Percentiles rank a stretch among this genome's conserved stretches.
Conservation (phyloP, 1,139 yeast genomes). For the Debaryomyces nepalensis region DNA sequence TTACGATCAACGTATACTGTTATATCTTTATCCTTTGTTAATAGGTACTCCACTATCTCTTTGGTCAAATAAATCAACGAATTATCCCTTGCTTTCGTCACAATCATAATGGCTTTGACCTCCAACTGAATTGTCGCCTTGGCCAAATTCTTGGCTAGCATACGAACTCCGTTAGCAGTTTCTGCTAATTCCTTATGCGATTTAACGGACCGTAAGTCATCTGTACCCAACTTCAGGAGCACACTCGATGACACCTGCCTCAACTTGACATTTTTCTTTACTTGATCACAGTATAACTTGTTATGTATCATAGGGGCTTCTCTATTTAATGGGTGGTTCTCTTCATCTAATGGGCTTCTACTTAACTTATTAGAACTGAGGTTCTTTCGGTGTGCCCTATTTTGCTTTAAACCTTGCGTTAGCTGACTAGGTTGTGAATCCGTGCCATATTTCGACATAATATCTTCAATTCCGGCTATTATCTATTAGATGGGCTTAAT, state of each 20-base stretch:
- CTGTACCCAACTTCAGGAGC: constrained; percentile 38
- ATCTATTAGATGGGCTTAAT: background rate
- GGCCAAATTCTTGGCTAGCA: constrained; percentile 74
- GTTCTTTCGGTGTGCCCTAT: background rate
- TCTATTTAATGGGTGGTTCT: constrained; percentile 13
- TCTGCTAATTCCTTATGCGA: constrained; percentile 79
- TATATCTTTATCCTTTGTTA: constrained; percentile 51
- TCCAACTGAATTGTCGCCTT: constrained; percentile 76
- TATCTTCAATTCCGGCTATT: background rate
- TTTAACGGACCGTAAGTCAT: constrained; percentile 52
- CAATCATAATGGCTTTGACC: constrained; percentile 72
- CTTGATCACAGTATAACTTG: constrained; percentile 39
- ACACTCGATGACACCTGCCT: constrained; percentile 33
- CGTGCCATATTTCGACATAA: constrained; percentile 7
- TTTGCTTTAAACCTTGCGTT: constrained; percentile 3
- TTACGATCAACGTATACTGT: constrained; percentile 73
- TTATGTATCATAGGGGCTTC: constrained; percentile 42
- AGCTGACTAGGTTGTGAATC: constrained; percentile 6
- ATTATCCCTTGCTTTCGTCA: constrained; percentile 85
- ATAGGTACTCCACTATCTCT: constrained; percentile 78
- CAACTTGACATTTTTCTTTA: constrained; percentile 13
- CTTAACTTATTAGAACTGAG: background rate
- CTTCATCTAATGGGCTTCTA: constrained; percentile 2
- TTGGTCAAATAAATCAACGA: constrained; percentile 74
- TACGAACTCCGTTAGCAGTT: constrained; percentile 85